Evolutionary conservation across 192 early-diverging fungal species (phyloP).

Genomic region (Coemansia erecta): DNA sequence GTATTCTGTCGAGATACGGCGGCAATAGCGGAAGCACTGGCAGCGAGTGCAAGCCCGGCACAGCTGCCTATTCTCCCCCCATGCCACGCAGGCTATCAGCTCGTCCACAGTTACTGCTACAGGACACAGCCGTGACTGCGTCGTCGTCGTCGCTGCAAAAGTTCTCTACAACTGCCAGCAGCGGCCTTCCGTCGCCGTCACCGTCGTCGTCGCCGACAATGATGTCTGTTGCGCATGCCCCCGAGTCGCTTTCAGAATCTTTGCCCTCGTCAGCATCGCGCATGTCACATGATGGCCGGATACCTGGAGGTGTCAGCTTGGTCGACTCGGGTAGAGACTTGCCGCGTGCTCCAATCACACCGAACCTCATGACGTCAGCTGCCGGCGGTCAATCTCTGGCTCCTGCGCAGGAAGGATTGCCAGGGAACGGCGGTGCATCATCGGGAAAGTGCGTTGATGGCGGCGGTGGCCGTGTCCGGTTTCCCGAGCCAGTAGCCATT

Average conservation of each 20-base stretch:
- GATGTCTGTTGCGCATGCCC: neutral
- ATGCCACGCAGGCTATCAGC: conserved; percentile 1
- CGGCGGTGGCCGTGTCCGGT: neutral
- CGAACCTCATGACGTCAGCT: neutral
- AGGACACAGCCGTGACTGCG: neutral
- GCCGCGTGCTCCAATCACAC: too few relatives aligned
- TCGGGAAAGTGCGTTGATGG: too few relatives aligned
- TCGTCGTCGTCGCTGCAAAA: neutral
- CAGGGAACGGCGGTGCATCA: neutral
- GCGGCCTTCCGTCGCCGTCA: conserved; percentile 1
- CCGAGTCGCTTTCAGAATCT: too few relatives aligned
- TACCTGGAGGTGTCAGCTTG: neutral
- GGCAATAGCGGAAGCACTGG: too few relatives aligned
- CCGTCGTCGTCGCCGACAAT: neutral
- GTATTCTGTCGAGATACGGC: neutral
- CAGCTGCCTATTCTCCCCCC: neutral
- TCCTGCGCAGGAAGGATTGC: neutral
- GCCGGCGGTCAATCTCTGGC: neutral
- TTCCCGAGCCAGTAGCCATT: too few relatives aligned
- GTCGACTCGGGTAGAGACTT: too few relatives aligned
- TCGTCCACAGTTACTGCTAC: conserved; percentile 1
- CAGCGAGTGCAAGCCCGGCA: conserved; percentile 11
- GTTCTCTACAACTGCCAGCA: neutral
- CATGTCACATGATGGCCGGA: conserved; percentile 1
- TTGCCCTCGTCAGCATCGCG: neutral